Evolutionary conservation across 345 rosid species (phyloP).

Genomic region (Ailanthus altissimus): DNA sequence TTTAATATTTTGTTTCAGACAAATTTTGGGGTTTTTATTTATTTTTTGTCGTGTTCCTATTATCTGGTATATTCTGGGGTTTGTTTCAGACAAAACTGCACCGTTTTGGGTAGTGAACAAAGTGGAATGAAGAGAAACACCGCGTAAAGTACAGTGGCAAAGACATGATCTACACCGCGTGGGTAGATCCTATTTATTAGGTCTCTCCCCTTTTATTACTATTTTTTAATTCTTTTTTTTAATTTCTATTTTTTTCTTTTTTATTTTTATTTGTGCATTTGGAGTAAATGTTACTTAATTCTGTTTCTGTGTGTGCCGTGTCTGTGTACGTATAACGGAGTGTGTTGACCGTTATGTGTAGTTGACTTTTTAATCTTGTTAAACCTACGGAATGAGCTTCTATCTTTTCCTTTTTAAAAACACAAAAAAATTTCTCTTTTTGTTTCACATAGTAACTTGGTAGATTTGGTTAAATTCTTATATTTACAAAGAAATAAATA

Average conservation of each 20-base stretch:
- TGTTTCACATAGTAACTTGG: not conserved
- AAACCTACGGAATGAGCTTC: no score
- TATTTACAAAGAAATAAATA: no score
- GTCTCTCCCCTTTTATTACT: not conserved
- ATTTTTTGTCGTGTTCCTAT: not conserved
- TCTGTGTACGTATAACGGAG: not conserved
- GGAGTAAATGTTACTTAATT: not conserved
- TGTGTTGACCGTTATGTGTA: not conserved
- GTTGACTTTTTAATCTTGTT: not conserved
- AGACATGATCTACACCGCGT: constrained; percentile 35
- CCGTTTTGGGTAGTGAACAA: not conserved
- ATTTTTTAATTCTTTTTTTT: not conserved
- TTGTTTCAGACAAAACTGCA: not conserved
- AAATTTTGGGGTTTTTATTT: not conserved
- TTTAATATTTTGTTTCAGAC: not conserved
- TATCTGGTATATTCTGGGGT: no score
- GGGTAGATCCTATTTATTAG: constrained; percentile 32
- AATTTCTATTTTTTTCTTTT: not conserved
- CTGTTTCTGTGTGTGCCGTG: not conserved
- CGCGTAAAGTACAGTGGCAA: constrained; percentile 15
- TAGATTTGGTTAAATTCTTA: no score
- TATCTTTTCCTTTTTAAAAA: no score
- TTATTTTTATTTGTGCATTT: not conserved
- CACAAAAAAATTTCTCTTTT: no score
- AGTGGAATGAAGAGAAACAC: not conserved